These are phyloP conservation scores for Coemansia sp. DNA, from an alignment of 192 early-diverging fungal species.

Conservation along the genomic window DNA sequence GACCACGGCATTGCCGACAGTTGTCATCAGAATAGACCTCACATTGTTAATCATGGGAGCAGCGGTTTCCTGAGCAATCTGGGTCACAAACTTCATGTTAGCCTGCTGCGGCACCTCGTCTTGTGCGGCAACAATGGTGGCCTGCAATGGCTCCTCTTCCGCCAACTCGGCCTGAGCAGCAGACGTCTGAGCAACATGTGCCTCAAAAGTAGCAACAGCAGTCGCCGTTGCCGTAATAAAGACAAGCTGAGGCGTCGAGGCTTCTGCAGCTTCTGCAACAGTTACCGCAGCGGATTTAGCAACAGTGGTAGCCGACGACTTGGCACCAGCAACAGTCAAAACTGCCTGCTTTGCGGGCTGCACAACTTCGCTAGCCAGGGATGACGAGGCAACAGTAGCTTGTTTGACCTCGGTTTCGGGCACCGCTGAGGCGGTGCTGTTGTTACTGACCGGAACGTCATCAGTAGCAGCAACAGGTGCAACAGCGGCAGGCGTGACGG, in stretches of 20 bases:
- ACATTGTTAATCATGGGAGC: not conserved
- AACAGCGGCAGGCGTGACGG: slow-evolving; percentile 9
- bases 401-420: not conserved
- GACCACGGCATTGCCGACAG: slow-evolving; percentile 40
- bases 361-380: not conserved
- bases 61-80: not conserved
- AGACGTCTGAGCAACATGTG: slow-evolving; percentile 6
- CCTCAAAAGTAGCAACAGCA: slow-evolving; percentile 4
- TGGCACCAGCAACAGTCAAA: not conserved
- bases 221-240: not conserved
- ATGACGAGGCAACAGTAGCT: not conserved
- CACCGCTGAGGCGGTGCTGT: not conserved
- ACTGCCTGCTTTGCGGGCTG: not conserved
- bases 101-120: slow-evolving; percentile 11
- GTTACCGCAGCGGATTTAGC: not conserved
- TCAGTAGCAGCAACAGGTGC: slow-evolving; percentile 1
- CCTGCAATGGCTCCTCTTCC: slow-evolving; percentile 7
- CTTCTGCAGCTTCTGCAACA: not conserved
- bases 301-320: not conserved
- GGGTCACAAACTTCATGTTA: slow-evolving; percentile 4
- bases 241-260: not conserved
- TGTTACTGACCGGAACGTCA: not conserved
- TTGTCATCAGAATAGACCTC: slow-evolving; percentile 37
- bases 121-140: slow-evolving; percentile 37
- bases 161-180: not conserved